Percentiles rank a stretch among this genome's conserved stretches.
These are phyloP conservation scores for Ulota crispa DNA, from an alignment of 225 moss, liverwort and hornwort species.

Conservation along the genomic window DNA sequence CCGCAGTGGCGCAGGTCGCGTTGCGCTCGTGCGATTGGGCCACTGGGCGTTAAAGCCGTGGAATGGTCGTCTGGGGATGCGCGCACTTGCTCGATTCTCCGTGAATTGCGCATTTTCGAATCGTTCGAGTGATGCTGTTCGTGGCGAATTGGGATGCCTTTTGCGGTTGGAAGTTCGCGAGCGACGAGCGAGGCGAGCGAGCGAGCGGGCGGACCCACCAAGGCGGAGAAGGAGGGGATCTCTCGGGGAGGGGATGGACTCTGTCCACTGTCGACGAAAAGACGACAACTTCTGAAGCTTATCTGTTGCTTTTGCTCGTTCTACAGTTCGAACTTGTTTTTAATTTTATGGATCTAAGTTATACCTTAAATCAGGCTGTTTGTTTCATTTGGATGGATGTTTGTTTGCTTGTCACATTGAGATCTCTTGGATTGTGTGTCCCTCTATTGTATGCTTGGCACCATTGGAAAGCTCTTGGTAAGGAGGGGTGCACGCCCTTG, in stretches of 20 bases:
- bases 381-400: too few species aligned
- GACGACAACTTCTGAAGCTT: not conserved
- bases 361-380: too few species aligned
- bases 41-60: not conserved
- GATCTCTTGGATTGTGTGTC: too few species aligned
- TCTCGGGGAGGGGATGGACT: not conserved
- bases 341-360: too few species aligned
- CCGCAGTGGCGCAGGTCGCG: not conserved
- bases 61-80: not conserved
- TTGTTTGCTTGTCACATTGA: too few species aligned
- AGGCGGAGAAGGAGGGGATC: not conserved
- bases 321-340: too few species aligned
- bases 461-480: too few species aligned
- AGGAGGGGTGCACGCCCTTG: too few species aligned
- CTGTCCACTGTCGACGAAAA: not conserved
- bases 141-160: not conserved
- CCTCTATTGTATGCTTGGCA: too few species aligned
- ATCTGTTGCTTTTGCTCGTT: not conserved
- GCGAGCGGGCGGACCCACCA: slow-evolving; percentile 1
- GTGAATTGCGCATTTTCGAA: not conserved
- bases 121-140: not conserved
- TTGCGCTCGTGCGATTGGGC: not conserved
- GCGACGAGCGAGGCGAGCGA: not conserved
- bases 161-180: not conserved
- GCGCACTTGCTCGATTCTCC: not conserved